Base-by-base conservation (phyloP, 1,284 basidiomycete genomes). In the Caloboletus inedulis region DNA sequence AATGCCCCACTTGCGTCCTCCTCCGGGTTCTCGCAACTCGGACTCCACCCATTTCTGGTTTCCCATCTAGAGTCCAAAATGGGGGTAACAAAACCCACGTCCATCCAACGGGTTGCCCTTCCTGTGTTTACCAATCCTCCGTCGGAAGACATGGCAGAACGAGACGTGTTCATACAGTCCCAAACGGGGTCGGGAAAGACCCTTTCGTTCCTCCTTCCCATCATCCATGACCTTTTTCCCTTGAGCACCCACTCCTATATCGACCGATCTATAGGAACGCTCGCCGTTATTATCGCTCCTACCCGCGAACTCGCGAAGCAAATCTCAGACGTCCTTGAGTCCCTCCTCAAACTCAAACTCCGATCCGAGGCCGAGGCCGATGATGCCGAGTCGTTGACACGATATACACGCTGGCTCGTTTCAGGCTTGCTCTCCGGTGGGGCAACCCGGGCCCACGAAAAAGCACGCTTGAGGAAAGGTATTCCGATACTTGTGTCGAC, bases 101-200 rank as follows among this genome's bases (percentile, higher is more conserved):
- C 90, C 7, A 95, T 98, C 58, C 96, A 99, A 72, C 81, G 89
- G 56, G 82, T 86, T 9, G 82, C 89, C 2, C 76, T 99, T 18
- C 87, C 92, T 5, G 76, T 84, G 37, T 79, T 98, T 42, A 75
- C 94, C 2, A 72, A 75, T 12, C 64, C 71, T 2, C 54, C 72
- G 3, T 69, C 77, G 1, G 61, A 72, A 43, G 73, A 73, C 33
- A 72, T 71, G 46, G 61, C 65, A 19, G 72, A 72, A 25, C 79
- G 89, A 51, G 97, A 99, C 70, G 83, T 93, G 14, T 94, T 99
- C 67, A 90, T 99, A 49, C 95, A 98, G 68, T 92, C 94, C 5
- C 96, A 99, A 69, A 99, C 97, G 0, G 97, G 97, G 54, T 98
- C 95, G 0, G 97, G 97, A 62, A 99, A 99, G 74, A 99, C 96